These are phyloP conservation scores for Talaromyces sp. DNA, from an alignment of 2,329 filamentous ascomycete genomes.

Conservation along the genomic window DNA sequence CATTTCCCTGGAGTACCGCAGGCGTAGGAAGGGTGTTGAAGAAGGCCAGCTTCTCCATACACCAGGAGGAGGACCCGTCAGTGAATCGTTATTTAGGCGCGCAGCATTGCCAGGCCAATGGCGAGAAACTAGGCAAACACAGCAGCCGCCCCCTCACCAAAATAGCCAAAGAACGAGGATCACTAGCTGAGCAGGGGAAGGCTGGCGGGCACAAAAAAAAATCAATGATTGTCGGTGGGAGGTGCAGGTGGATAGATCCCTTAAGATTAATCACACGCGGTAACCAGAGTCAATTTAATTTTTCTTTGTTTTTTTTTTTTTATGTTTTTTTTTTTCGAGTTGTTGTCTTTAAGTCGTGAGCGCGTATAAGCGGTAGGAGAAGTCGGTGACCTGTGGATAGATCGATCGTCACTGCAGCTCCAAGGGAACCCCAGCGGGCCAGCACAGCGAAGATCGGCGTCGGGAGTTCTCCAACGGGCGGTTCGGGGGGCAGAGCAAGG, in stretches of 20 bases:
- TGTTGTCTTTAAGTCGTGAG: too few relatives aligned
- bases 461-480: conserved; percentile 9
- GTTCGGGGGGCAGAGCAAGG: conserved; percentile 15
- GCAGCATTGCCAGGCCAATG: conserved; percentile 23
- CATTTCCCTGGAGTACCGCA: conserved; percentile 31
- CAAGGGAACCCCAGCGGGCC: conserved; percentile 20
- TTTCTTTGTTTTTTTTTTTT: not conserved
- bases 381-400: conserved; percentile 15
- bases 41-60: conserved; percentile 48
- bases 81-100: conserved; percentile 14
- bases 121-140: conserved; percentile 12
- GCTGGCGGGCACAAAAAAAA: not conserved
- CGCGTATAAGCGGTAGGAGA: conserved; percentile 7
- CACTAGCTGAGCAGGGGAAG: not conserved
- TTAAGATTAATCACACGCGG: conserved; percentile 16
- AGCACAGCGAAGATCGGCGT: conserved; percentile 26
- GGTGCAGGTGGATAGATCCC: not conserved
- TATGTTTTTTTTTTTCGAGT: too few relatives aligned
- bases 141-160: not conserved
- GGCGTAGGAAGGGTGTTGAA: conserved; percentile 31
- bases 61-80: conserved; percentile 15
- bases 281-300: not conserved
- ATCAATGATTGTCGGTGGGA: not conserved
- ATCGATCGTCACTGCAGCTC: conserved; percentile 23
- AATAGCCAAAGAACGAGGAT: not conserved